These are phyloP conservation scores for Hortiboletus campestris DNA, from an alignment of 768 basidiomycete genomes.

Conservation along the genomic window DNA sequence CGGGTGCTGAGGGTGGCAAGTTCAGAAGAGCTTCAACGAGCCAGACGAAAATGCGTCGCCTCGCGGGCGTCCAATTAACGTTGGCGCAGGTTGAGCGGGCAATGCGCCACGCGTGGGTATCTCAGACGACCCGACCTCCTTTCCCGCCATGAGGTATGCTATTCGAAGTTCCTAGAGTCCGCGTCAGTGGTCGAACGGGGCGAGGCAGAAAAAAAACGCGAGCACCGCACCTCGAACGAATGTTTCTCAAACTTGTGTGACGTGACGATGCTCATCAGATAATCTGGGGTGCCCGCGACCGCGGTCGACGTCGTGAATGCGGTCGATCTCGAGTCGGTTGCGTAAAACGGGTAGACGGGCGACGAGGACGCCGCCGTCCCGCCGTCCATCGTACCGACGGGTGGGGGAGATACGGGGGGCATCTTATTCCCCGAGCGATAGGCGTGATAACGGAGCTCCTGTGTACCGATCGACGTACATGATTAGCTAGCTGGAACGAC, in stretches of 20 bases:
- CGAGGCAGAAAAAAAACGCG: background rate
- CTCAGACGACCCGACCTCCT: constrained; percentile 45
- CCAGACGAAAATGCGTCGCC: constrained; percentile 32
- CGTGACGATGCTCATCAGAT: constrained; percentile 37
- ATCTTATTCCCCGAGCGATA: constrained; percentile 38
- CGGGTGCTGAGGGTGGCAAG: background rate
- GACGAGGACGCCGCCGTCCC: background rate
- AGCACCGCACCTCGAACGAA: constrained; percentile 46
- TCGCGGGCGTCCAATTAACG: constrained; percentile 30
- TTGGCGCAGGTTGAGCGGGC: constrained; percentile 24
- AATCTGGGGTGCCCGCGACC: constrained; percentile 26
- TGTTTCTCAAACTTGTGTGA: constrained; percentile 41
- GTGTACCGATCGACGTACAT: constrained; percentile 13
- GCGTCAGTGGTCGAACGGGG: background rate
- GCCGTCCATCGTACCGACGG: background rate
- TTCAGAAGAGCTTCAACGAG: constrained; percentile 19
- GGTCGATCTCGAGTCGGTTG: constrained; percentile 22
- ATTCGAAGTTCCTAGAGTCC: constrained; percentile 49
- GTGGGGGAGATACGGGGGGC: constrained; percentile 1
- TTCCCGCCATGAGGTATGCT: constrained; percentile 40
- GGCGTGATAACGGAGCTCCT: constrained; percentile 46
- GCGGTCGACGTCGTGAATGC: constrained; percentile 18
- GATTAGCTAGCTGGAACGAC: constrained; percentile 11
- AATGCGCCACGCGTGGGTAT: constrained; percentile 25
- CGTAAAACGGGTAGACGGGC: constrained; percentile 20